phyloP scores from a whole-genome alignment of 225 moss, liverwort and hornwort species.

The Sphagnum tenellum region DNA sequence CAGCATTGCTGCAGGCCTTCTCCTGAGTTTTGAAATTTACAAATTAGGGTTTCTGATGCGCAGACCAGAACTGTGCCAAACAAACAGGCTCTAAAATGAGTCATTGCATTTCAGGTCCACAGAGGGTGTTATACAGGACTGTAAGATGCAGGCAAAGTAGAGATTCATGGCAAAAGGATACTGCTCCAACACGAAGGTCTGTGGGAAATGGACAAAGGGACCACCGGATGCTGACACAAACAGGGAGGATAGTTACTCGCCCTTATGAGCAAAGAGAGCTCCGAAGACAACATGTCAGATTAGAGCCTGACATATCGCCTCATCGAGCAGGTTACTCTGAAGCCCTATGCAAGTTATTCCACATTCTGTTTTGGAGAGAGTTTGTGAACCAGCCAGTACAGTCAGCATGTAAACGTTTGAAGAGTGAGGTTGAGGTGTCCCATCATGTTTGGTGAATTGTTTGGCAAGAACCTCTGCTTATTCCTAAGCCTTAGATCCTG shows the following conservation, averaged over 20 bases:
- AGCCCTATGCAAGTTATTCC: neutral
- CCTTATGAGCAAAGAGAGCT: constrained; percentile 13
- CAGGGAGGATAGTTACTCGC: constrained; percentile 13
- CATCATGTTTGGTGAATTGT: neutral
- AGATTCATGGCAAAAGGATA: constrained; percentile 13
- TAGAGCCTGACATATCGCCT: constrained; percentile 54
- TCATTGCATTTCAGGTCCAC: no score
- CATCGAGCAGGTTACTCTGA: constrained; percentile 49
- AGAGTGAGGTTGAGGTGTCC: no score
- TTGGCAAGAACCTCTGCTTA: neutral
- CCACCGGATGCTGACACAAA: constrained; percentile 16
- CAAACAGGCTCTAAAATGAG: no score
- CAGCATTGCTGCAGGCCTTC: no score
- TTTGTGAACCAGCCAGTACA: neutral
- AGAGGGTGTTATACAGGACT: no score
- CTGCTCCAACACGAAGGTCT: constrained; percentile 7
- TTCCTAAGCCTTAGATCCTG: neutral
- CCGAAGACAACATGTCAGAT: constrained; percentile 34
- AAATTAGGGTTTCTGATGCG: no score
- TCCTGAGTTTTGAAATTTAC: no score
- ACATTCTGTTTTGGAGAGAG: neutral
- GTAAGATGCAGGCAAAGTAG: constrained; percentile 20
- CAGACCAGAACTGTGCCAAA: no score
- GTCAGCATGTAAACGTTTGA: neutral
- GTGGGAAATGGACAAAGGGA: constrained; percentile 21